phyloP scores from a whole-genome alignment of 768 basidiomycete genomes.

The Clitopilus hobsonii region DNA sequence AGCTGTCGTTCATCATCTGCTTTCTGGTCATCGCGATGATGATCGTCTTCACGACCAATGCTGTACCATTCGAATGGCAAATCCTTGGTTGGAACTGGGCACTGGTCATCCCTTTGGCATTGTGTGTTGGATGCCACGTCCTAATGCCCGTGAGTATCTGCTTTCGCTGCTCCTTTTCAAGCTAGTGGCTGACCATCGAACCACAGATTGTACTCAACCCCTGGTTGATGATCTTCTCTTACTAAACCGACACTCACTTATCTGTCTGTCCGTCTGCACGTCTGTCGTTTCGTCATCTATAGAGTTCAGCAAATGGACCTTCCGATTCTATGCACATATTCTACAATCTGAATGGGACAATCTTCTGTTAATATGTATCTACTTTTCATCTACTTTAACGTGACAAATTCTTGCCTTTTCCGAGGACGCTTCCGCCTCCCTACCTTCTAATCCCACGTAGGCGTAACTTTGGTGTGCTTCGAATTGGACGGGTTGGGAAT shows the following conservation, averaged over 20 bases:
- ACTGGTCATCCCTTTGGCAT: constrained; percentile 66
- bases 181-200: too few relatives aligned
- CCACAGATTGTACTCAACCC: constrained; percentile 73
- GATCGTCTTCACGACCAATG: constrained; percentile 48
- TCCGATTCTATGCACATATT: neutral
- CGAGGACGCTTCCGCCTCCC: too few relatives aligned
- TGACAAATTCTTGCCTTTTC: too few relatives aligned
- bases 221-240: constrained; percentile 81
- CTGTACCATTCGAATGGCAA: constrained; percentile 63
- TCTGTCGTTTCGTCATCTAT: neutral
- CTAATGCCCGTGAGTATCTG: constrained; percentile 59
- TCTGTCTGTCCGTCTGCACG: neutral
- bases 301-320: too few relatives aligned
- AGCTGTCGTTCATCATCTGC: constrained; percentile 63
- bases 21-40: constrained; percentile 56
- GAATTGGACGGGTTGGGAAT: too few relatives aligned
- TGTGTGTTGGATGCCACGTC: constrained; percentile 66
- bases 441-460: too few relatives aligned
- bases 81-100: constrained; percentile 65
- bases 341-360: neutral
- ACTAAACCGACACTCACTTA: constrained; percentile 21
- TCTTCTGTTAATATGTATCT: neutral
- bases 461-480: too few relatives aligned
- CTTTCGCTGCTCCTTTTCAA: constrained; percentile 2
- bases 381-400: too few relatives aligned